phyloP scores from a whole-genome alignment of 1,284 basidiomycete species.

The Quambalaria eucalypti region DNA sequence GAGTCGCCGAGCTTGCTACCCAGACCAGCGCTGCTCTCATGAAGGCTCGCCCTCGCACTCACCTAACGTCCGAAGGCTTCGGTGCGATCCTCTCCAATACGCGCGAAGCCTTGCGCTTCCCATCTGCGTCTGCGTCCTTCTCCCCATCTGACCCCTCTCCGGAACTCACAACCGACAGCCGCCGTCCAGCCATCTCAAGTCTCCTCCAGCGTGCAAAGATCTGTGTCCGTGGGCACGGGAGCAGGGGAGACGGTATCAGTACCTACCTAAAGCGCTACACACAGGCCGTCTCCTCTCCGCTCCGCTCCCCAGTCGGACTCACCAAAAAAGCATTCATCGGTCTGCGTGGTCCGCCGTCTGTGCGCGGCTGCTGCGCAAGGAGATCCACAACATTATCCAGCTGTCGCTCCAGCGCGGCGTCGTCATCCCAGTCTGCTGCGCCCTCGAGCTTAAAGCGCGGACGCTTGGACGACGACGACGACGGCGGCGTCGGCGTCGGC shows the following conservation, averaged over 20 bases:
- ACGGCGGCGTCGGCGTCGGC: too few species aligned
- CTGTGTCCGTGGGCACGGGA: background rate
- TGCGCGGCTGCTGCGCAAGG: background rate
- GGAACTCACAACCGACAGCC: too few species aligned
- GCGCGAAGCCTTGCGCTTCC: background rate
- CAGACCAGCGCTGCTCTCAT: background rate
- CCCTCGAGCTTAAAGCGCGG: too few species aligned
- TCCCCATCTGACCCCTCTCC: background rate
- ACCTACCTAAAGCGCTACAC: background rate
- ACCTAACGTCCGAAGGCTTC: background rate
- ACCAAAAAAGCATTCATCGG: slow-evolving; percentile 1
- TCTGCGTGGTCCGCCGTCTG: background rate
- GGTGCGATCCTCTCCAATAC: background rate
- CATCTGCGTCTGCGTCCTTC: background rate
- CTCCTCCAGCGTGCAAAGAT: background rate
- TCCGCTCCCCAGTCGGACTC: background rate
- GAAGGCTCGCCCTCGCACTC: background rate
- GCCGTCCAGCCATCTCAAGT: background rate
- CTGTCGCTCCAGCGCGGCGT: background rate
- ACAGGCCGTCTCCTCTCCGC: background rate
- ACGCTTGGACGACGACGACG: too few species aligned
- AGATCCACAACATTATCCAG: background rate
- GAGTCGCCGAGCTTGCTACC: background rate
- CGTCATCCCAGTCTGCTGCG: too few species aligned
- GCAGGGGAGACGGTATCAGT: background rate